Evolutionary conservation across 805 yeast species (phyloP).

Genomic region (Saccharomyces kudriavzevii): DNA sequence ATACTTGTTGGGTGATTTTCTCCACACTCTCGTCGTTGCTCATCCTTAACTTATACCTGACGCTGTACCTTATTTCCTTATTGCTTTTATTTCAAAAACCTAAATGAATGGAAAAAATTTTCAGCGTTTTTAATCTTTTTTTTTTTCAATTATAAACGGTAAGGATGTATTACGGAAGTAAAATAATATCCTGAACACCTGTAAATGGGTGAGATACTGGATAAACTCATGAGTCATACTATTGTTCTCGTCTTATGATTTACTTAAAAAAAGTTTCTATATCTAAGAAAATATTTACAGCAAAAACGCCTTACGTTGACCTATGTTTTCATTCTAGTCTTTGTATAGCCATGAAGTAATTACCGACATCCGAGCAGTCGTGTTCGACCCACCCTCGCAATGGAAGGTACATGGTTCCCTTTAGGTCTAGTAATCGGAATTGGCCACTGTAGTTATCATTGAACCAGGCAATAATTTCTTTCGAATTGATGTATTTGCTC

Average conservation of each 20-base stretch:
- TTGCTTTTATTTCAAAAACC: background rate
- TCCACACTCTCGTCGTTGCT: constrained; percentile 3
- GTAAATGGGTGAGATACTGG: background rate
- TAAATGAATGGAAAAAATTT: background rate
- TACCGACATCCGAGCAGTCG: constrained; percentile 54
- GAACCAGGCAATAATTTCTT: constrained; percentile 65
- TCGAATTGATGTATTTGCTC: constrained; percentile 72
- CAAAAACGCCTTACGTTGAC: background rate
- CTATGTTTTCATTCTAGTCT: constrained; percentile 26
- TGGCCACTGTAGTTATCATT: constrained; percentile 33
- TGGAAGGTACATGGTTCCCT: constrained; percentile 81
- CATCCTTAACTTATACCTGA: background rate
- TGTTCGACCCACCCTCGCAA: constrained; percentile 79
- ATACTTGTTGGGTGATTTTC: constrained; percentile 16
- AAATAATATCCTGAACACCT: background rate
- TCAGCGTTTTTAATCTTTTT: background rate
- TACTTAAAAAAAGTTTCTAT: background rate
- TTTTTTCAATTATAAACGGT: background rate
- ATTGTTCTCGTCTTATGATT: background rate
- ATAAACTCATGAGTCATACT: background rate
- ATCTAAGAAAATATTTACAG: background rate
- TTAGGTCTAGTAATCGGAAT: constrained; percentile 54
- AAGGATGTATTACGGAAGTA: background rate
- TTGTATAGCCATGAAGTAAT: constrained; percentile 82
- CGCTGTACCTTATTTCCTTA: too few species aligned